Evolutionary conservation across 2,329 filamentous ascomycete genomes (phyloP).

Genomic region (Ceratocystis cubensis): DNA sequence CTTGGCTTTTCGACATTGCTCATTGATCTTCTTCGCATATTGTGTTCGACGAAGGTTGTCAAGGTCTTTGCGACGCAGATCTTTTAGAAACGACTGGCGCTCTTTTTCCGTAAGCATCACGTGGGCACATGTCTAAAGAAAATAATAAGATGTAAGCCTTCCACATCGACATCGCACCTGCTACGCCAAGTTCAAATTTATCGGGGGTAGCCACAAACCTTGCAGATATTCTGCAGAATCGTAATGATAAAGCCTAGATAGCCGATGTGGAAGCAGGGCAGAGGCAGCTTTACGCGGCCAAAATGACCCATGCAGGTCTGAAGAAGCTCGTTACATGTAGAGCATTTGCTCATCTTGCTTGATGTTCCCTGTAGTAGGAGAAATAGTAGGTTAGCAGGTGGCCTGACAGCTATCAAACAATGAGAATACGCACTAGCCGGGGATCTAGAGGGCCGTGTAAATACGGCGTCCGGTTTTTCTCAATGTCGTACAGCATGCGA

Average conservation of each 20-base stretch:
- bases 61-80: slow-evolving; percentile 66
- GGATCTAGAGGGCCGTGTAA: slow-evolving; percentile 77
- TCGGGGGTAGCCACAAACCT: slow-evolving; percentile 33
- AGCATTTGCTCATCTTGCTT: slow-evolving; percentile 65
- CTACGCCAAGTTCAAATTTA: too few relatives aligned
- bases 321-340: slow-evolving; percentile 70
- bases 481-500: slow-evolving; percentile 81
- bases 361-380: slow-evolving; percentile 53
- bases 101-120: slow-evolving; percentile 74
- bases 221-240: slow-evolving; percentile 92
- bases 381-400: not conserved
- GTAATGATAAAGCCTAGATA: slow-evolving; percentile 89
- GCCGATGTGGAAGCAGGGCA: slow-evolving; percentile 91
- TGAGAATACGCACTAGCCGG: slow-evolving; percentile 45
- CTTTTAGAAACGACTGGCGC: slow-evolving; percentile 62
- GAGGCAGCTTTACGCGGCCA: slow-evolving; percentile 76
- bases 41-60: slow-evolving; percentile 77
- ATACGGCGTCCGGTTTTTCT: slow-evolving; percentile 62
- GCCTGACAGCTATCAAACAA: not conserved
- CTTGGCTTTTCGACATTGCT: slow-evolving; percentile 78
- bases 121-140: slow-evolving; percentile 56
- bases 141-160: not conserved
- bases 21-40: slow-evolving; percentile 77
- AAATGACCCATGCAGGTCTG: slow-evolving; percentile 90
- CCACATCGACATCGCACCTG: not conserved